These are phyloP conservation scores for Saccharomycopsis sp. DNA, from an alignment of 805 yeast species.

Conservation along the genomic window DNA sequence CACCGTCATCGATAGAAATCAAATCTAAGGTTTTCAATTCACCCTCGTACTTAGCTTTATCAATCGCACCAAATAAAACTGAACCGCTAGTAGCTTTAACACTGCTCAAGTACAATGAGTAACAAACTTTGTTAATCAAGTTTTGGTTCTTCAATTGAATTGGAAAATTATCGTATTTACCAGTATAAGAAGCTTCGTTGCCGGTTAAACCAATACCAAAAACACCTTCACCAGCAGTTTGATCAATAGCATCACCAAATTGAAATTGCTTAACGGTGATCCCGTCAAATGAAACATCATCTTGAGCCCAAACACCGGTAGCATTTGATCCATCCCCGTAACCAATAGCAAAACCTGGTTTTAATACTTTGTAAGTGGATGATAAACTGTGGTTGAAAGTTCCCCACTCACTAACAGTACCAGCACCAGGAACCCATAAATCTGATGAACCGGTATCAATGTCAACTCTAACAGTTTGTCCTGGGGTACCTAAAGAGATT, in stretches of 20 bases:
- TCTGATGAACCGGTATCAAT: slow-evolving; percentile 47
- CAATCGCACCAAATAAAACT: slow-evolving; percentile 69
- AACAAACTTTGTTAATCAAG: slow-evolving; percentile 44
- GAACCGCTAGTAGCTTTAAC: slow-evolving; percentile 39
- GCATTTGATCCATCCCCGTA: slow-evolving; percentile 47
- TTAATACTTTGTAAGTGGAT: slow-evolving; percentile 29
- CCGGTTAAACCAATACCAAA: slow-evolving; percentile 67
- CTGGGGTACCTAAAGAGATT: slow-evolving; percentile 30
- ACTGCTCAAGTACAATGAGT: slow-evolving; percentile 55
- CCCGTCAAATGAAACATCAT: slow-evolving; percentile 21
- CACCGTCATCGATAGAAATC: slow-evolving; percentile 34
- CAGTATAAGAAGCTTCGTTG: slow-evolving; percentile 53
- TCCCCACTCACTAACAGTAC: slow-evolving; percentile 27
- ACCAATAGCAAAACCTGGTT: slow-evolving; percentile 31
- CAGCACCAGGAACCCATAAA: slow-evolving; percentile 34
- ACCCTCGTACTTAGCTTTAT: slow-evolving; percentile 55
- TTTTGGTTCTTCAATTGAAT: slow-evolving; percentile 51
- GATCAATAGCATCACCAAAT: slow-evolving; percentile 20
- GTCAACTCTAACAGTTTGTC: slow-evolving; percentile 35
- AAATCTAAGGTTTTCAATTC: slow-evolving; percentile 43
- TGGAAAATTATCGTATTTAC: slow-evolving; percentile 60
- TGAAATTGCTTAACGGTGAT: slow-evolving; percentile 13
- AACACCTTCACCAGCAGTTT: slow-evolving; percentile 33
- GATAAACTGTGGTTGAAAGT: slow-evolving; percentile 32
- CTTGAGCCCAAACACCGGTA: slow-evolving; percentile 36